Conservation (phyloP, 495 filamentous ascomycete genomes). For the Trichocladium uniseriatum region DNA sequence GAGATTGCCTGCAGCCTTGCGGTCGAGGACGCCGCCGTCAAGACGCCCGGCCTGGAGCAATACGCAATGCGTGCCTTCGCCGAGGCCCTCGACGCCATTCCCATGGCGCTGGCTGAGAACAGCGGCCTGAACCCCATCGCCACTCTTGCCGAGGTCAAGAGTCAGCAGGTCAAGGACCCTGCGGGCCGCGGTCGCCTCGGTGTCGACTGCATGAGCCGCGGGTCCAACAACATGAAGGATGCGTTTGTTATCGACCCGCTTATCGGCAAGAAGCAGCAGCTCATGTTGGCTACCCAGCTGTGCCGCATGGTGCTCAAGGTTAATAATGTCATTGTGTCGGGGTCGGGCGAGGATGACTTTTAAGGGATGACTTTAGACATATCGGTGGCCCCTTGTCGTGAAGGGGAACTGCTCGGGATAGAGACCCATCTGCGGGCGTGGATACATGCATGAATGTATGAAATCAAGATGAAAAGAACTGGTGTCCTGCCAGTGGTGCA, state of each 20-base stretch:
- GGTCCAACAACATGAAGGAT: conserved; percentile 92
- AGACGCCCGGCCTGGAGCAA: conserved; percentile 93
- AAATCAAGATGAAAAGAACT: background rate
- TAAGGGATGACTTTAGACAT: conserved; percentile 35
- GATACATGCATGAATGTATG: conserved; percentile 13
- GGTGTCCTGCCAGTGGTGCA: background rate
- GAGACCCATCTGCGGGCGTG: conserved; percentile 2
- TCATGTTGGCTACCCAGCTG: conserved; percentile 90
- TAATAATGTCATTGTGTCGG: conserved; percentile 92
- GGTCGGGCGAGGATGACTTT: conserved; percentile 84
- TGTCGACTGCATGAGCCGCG: conserved; percentile 94
- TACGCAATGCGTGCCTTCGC: conserved; percentile 98
- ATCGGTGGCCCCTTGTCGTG: background rate
- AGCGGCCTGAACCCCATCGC: conserved; percentile 93
- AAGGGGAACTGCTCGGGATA: background rate
- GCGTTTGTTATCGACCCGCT: conserved; percentile 97
- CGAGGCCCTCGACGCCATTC: conserved; percentile 87
- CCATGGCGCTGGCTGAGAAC: conserved; percentile 97
- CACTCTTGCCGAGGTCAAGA: conserved; percentile 89
- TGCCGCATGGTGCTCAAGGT: conserved; percentile 99
- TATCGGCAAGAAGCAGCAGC: conserved; percentile 94
- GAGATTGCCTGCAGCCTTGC: conserved; percentile 97
- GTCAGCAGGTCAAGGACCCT: conserved; percentile 85
- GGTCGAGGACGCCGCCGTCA: conserved; percentile 88
- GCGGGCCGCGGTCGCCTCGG: conserved; percentile 57